A percentile compares a stretch with the other conserved stretches of the same genome.
Conservation (phyloP, 352 stramenopile genomes). For the Globisporangium orthogonon region DNA sequence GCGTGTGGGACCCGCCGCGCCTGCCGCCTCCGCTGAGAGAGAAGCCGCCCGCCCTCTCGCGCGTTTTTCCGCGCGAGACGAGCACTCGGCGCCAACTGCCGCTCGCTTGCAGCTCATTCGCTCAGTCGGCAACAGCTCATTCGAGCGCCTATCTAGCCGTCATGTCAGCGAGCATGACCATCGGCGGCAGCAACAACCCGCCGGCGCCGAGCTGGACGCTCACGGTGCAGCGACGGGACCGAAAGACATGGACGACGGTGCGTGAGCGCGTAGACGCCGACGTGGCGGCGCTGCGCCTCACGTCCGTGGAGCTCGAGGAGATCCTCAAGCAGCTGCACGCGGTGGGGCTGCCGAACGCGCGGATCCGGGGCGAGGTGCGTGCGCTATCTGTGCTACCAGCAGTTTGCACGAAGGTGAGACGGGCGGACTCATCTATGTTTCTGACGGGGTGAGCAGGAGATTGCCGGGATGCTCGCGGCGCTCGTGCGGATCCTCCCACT, state of each 20-base stretch:
- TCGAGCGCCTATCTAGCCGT: background rate
- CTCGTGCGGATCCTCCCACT: constrained; percentile 56
- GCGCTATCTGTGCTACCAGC: background rate
- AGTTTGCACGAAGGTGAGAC: too few relatives aligned
- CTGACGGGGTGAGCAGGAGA: constrained; percentile 21
- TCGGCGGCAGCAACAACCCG: background rate
- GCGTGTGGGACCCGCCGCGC: constrained; percentile 1
- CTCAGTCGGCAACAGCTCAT: background rate
- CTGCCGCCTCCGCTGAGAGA: background rate
- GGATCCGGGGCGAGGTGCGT: constrained; percentile 52
- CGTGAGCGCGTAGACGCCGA: constrained; percentile 57
- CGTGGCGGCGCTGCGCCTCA: constrained; percentile 43
- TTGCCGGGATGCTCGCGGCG: constrained; percentile 53
- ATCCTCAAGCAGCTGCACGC: constrained; percentile 63
- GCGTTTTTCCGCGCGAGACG: background rate
- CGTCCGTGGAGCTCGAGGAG: constrained; percentile 75
- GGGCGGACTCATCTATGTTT: background rate
- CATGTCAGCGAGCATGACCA: constrained; percentile 5
- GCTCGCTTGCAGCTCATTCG: background rate
- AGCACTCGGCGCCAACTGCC: background rate
- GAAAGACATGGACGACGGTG: constrained; percentile 52
- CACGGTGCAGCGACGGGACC: constrained; percentile 51
- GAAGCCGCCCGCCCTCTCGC: background rate
- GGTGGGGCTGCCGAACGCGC: constrained; percentile 51
- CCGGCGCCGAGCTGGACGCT: constrained; percentile 39